Evolutionary conservation across 352 stramenopile genomes (phyloP).

Genomic region (Halophytophthora batemanensis): DNA sequence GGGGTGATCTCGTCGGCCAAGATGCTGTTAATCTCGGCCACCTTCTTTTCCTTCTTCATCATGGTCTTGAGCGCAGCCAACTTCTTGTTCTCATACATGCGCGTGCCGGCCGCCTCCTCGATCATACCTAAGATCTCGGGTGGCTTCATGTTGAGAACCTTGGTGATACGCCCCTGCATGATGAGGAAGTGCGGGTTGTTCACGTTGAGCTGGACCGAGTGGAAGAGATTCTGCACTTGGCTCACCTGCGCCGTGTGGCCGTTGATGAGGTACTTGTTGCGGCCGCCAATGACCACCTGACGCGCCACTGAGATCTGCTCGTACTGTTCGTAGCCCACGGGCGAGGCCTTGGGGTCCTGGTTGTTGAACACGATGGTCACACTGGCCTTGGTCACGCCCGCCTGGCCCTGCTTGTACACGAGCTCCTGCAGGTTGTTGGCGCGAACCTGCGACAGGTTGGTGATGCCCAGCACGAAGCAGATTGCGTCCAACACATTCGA

Average conservation of each 20-base stretch:
- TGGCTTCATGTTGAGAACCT: constrained; percentile 99
- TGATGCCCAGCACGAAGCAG: constrained; percentile 99
- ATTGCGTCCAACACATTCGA: constrained; percentile 99
- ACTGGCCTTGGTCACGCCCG: constrained; percentile 98
- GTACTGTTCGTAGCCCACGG: constrained; percentile 97
- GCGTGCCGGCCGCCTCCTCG: constrained; percentile 98
- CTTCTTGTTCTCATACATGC: constrained; percentile 99
- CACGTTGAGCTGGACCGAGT: constrained; percentile 99
- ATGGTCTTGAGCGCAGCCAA: constrained; percentile 97
- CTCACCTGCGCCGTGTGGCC: constrained; percentile 95
- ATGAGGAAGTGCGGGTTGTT: constrained; percentile 99
- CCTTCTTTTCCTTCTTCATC: constrained; percentile 99
- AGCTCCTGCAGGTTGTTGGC: constrained; percentile 98
- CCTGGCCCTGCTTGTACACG: constrained; percentile 99
- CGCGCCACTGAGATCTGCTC: constrained; percentile 98
- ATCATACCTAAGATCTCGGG: constrained; percentile 99
- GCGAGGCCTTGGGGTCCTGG: constrained; percentile 87
- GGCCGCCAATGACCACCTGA: constrained; percentile 97
- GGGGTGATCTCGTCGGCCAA: constrained; percentile 98
- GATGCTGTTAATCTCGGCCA: constrained; percentile 99
- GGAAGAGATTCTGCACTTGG: constrained; percentile 99
- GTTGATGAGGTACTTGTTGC: constrained; percentile 99
- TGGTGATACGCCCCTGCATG: constrained; percentile 99
- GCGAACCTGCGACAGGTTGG: constrained; percentile 98
- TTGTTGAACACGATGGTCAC: constrained; percentile 99